Percentiles rank a stretch among this genome's conserved stretches.
phyloP scores from a whole-genome alignment of 805 yeast species.

The Ogataea siamensis region DNA sequence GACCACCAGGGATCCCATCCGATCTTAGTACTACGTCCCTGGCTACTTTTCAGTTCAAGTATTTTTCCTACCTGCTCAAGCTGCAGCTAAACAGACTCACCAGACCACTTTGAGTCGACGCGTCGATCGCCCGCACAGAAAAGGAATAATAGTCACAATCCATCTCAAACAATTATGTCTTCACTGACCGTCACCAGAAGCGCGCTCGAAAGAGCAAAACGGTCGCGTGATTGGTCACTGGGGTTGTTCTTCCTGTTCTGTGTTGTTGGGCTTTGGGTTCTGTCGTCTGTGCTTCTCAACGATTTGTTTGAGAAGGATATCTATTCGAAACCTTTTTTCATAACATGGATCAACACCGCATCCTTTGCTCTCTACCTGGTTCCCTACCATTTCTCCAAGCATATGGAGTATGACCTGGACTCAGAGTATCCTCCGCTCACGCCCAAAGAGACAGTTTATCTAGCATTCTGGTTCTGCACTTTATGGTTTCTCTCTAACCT shows the following conservation, averaged over 20 bases:
- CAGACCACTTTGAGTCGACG: conserved; percentile 8
- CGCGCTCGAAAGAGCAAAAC: conserved; percentile 14
- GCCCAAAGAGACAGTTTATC: conserved; percentile 60
- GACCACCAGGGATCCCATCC: conserved; percentile 10
- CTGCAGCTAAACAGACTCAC: conserved; percentile 2
- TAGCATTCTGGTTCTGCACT: conserved; percentile 79
- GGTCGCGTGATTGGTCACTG: conserved; percentile 57
- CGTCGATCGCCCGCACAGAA: conserved; percentile 9
- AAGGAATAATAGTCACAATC: background rate
- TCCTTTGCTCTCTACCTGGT: conserved; percentile 76
- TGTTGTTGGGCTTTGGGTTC: conserved; percentile 88
- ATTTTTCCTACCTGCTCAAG: conserved; percentile 11
- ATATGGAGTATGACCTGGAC: background rate
- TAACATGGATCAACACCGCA: conserved; percentile 88
- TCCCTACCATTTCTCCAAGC: conserved; percentile 42
- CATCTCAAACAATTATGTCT: conserved; percentile 1
- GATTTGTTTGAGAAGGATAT: conserved; percentile 61
- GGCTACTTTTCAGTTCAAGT: conserved; percentile 17
- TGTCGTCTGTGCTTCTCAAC: conserved; percentile 82
- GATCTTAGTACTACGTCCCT: conserved; percentile 12
- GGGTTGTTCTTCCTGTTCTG: conserved; percentile 72
- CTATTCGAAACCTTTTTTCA: conserved; percentile 86
- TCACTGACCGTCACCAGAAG: conserved; percentile 8
- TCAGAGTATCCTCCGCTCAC: conserved; percentile 30
- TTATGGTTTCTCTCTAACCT: conserved; percentile 91